Percentiles rank a stretch among this genome's conserved stretches.
Conservation (phyloP, 352 stramenopile species). For the Phytopythium helicoides region DNA sequence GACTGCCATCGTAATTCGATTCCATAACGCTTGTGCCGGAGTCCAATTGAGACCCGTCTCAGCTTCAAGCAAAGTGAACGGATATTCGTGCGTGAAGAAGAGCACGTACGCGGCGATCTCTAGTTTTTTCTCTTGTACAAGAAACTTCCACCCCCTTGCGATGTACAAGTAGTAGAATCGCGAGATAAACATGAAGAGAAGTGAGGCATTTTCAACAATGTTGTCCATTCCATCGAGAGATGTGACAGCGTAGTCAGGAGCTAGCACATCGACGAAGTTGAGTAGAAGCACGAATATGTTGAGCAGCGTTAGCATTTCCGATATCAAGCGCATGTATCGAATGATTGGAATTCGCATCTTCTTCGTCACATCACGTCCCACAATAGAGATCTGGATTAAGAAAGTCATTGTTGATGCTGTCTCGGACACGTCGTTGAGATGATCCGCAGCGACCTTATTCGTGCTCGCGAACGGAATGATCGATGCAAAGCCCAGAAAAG, state of each 20-base stretch:
- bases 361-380: conserved; percentile 16
- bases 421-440: conserved; percentile 38
- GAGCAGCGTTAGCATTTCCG: neutral
- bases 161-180: conserved; percentile 26
- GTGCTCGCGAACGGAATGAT: conserved; percentile 4
- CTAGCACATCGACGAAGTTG: conserved; percentile 5
- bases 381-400: conserved; percentile 36
- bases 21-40: conserved; percentile 12
- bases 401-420: conserved; percentile 27
- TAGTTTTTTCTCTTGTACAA: conserved; percentile 11
- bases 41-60: conserved; percentile 15
- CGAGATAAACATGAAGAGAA: conserved; percentile 24
- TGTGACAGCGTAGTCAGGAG: conserved; percentile 2
- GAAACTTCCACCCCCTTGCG: conserved; percentile 7
- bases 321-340: conserved; percentile 10
- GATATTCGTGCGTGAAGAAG: conserved; percentile 15
- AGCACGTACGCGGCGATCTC: conserved; percentile 13
- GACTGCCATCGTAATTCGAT: conserved; percentile 9
- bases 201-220: conserved; percentile 12
- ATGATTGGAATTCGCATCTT: conserved; percentile 24
- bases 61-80: conserved; percentile 10
- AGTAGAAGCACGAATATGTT: conserved; percentile 6
- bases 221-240: conserved; percentile 10
- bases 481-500: conserved; percentile 17
- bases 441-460: neutral